phyloP scores from a whole-genome alignment of 495 filamentous ascomycete genomes.

The Penicillium malachiteum region DNA sequence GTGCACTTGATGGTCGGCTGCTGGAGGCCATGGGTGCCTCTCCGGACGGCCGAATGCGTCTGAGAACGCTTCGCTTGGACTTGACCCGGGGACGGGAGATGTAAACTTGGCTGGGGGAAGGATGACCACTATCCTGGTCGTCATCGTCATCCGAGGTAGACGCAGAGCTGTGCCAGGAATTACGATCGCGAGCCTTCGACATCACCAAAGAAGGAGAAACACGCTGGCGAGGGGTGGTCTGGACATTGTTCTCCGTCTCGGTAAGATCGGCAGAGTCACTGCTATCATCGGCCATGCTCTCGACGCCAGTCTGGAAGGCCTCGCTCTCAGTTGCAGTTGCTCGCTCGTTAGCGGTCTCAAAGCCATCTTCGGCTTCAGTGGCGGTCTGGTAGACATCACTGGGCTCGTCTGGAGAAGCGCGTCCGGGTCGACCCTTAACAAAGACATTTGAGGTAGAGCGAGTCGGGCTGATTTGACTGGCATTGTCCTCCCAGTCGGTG shows the following conservation, averaged over 20 bases:
- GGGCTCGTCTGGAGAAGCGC: conserved; percentile 36
- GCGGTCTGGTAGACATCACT: conserved; percentile 82
- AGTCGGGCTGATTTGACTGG: conserved; percentile 51
- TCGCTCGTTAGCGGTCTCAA: conserved; percentile 77
- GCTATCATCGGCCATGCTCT: conserved; percentile 76
- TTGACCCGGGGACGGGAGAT: conserved; percentile 69
- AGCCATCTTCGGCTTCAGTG: conserved; percentile 80
- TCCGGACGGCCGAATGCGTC: conserved; percentile 63
- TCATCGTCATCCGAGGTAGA: conserved; percentile 84
- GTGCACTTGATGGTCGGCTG: conserved; percentile 50
- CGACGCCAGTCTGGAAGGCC: conserved; percentile 86
- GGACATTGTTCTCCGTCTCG: conserved; percentile 73
- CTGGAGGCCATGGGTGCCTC: conserved; percentile 57
- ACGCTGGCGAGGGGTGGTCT: conserved; percentile 43
- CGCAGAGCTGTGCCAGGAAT: conserved; percentile 82
- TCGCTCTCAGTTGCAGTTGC: conserved; percentile 80
- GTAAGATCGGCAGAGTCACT: conserved; percentile 70
- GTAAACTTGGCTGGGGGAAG: conserved; percentile 61
- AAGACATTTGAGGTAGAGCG: conserved; percentile 24
- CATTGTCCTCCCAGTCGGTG: conserved; percentile 88
- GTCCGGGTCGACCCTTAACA: conserved; percentile 17
- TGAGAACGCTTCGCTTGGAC: conserved; percentile 59
- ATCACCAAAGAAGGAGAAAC: conserved; percentile 42
- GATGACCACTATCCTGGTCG: conserved; percentile 52
- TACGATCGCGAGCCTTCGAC: conserved; percentile 54